Evolutionary conservation across 2,329 filamentous ascomycete species (phyloP).

Genomic region (Cordyceps militaris): DNA sequence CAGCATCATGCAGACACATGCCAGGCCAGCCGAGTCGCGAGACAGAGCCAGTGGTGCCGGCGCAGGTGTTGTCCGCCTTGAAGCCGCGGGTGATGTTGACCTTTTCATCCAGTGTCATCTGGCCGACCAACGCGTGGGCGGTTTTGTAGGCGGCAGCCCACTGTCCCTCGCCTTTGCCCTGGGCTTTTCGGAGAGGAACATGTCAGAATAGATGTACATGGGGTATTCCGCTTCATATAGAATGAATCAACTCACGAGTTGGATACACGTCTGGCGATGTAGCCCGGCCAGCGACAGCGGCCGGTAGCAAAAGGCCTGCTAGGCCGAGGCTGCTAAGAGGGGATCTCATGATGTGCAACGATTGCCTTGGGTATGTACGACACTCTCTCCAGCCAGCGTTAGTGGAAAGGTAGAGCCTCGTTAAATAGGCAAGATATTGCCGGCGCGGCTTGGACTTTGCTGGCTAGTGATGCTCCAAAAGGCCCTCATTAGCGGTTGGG

Average conservation of each 20-base stretch:
- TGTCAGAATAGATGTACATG: neutral
- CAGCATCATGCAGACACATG: constrained; percentile 43
- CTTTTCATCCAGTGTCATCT: constrained; percentile 62
- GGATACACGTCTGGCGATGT: constrained; percentile 22
- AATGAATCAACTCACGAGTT: constrained; percentile 16
- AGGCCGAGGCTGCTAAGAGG: neutral
- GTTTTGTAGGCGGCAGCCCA: constrained; percentile 55
- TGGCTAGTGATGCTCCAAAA: too few relatives aligned
- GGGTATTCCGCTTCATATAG: neutral
- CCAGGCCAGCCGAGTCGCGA: constrained; percentile 39
- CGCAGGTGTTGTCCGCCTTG: constrained; percentile 44
- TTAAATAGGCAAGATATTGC: neutral
- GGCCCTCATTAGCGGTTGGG: too few relatives aligned
- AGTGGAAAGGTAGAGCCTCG: neutral
- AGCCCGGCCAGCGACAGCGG: neutral
- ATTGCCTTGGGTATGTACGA: neutral
- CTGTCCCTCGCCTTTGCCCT: constrained; percentile 25
- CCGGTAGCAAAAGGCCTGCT: constrained; percentile 10
- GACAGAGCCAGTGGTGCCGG: constrained; percentile 40
- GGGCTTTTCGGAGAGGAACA: constrained; percentile 19
- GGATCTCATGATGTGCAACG: neutral
- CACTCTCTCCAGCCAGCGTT: neutral
- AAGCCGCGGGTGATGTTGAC: constrained; percentile 46
- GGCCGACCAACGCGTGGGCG: constrained; percentile 48
- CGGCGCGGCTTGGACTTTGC: too few relatives aligned